phyloP scores from a whole-genome alignment of 2,329 filamentous ascomycete genomes.

The Trichoderma brevicompactum region DNA sequence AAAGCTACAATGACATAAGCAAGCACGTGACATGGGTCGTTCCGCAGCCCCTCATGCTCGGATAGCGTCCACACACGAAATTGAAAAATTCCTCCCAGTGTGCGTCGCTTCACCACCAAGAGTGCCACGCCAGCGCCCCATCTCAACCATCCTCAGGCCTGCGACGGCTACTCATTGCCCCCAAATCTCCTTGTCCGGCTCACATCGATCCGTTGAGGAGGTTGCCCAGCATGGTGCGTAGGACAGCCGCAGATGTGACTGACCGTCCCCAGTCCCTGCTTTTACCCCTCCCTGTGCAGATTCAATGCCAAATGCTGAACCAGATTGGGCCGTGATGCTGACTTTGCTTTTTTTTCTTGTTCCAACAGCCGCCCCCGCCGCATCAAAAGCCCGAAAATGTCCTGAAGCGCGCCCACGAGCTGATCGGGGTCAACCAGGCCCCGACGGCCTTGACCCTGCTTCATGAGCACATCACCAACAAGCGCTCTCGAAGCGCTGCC shows the following conservation, averaged over 20 bases:
- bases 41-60: conserved; percentile 48
- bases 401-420: conserved; percentile 96
- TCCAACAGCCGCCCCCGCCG: conserved; percentile 80
- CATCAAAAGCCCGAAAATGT: conserved; percentile 99
- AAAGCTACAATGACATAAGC: conserved; percentile 24
- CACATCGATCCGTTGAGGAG: conserved; percentile 51
- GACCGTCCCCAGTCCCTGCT: conserved; percentile 36
- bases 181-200: conserved; percentile 44
- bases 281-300: conserved; percentile 33
- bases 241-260: conserved; percentile 26
- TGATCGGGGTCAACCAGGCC: conserved; percentile 95
- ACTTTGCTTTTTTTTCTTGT: conserved; percentile 33
- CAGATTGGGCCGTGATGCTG: conserved; percentile 35
- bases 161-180: conserved; percentile 46
- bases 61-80: conserved; percentile 53
- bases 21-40: conserved; percentile 41
- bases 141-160: conserved; percentile 44
- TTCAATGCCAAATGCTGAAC: conserved; percentile 1
- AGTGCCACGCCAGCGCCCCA: conserved; percentile 46
- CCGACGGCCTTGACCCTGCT: conserved; percentile 91
- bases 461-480: conserved; percentile 98
- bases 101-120: conserved; percentile 46
- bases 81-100: conserved; percentile 47
- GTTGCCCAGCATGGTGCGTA: conserved; percentile 57
- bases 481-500: conserved; percentile 95